Percentiles rank a stretch among this genome's conserved stretches.
These are phyloP conservation scores for Peltaster fructicola DNA, from an alignment of 2,329 filamentous ascomycete genomes.

Conservation along the genomic window DNA sequence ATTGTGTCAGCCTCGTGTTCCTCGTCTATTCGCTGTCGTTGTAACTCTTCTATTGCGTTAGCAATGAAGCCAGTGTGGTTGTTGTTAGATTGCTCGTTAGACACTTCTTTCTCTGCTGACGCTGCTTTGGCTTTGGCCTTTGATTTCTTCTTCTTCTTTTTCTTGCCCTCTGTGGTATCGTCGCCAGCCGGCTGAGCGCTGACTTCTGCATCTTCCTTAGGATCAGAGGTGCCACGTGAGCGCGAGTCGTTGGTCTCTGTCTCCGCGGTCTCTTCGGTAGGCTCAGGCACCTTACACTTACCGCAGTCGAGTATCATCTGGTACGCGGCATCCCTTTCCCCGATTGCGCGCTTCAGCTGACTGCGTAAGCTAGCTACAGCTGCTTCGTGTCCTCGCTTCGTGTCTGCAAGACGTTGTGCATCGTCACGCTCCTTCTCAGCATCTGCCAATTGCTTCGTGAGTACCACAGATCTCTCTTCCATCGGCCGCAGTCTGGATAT, in stretches of 20 bases:
- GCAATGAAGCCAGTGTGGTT: constrained; percentile 4
- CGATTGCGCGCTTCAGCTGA: constrained; percentile 14
- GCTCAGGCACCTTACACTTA: constrained; percentile 11
- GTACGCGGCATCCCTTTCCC: constrained; percentile 18
- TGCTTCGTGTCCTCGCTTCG: constrained; percentile 14
- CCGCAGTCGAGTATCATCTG: constrained; percentile 20
- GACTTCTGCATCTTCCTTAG: constrained; percentile 11
- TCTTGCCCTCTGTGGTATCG: constrained; percentile 38
- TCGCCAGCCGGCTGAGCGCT: constrained; percentile 9
- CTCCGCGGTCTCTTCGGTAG: constrained; percentile 4
- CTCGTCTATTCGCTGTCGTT: constrained; percentile 6
- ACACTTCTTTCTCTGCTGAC: constrained; percentile 3
- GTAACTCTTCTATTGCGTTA: constrained; percentile 6
- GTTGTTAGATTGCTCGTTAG: constrained; percentile 8
- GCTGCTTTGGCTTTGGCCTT: constrained; percentile 51
- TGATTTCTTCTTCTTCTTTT: constrained; percentile 64
- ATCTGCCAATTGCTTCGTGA: constrained; percentile 13
- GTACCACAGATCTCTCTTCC: constrained; percentile 4
- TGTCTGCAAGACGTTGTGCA: constrained; percentile 9
- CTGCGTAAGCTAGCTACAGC: constrained; percentile 12
- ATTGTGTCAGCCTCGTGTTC: constrained; percentile 5
- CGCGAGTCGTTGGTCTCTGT: constrained; percentile 6
- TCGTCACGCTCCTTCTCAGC: constrained; percentile 14
- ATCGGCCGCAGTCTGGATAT: constrained; percentile 7
- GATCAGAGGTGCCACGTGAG: constrained; percentile 10